Conservation (phyloP, 192 early-diverging fungal genomes). For the Thamnidium elegans region DNA sequence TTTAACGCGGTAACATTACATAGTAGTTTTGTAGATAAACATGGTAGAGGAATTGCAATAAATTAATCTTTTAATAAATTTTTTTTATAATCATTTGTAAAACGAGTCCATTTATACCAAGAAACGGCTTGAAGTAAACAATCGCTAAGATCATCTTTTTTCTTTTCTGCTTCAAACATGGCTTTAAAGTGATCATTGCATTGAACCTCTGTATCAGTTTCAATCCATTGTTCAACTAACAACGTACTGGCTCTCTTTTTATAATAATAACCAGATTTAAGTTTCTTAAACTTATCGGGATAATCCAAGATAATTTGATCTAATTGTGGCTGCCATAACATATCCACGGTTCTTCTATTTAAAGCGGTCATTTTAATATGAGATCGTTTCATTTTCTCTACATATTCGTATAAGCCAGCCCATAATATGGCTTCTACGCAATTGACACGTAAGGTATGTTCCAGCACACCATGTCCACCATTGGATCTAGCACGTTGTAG, state of each 20-base stretch:
- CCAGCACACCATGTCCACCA: conserved; percentile 36
- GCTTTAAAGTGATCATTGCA: conserved; percentile 19
- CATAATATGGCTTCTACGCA: conserved; percentile 46
- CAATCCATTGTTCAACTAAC: conserved; percentile 33
- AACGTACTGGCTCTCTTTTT: conserved; percentile 31
- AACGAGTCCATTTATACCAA: conserved; percentile 44
- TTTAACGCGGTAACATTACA: conserved; percentile 26
- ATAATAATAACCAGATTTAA: background rate
- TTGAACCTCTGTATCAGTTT: background rate
- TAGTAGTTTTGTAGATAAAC: conserved; percentile 26
- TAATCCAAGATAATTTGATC: background rate
- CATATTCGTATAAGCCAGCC: conserved; percentile 20
- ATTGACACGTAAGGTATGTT: conserved; percentile 39
- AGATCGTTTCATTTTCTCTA: background rate
- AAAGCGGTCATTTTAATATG: conserved; percentile 15
- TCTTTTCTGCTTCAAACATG: conserved; percentile 36
- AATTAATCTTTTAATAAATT: conserved; percentile 6
- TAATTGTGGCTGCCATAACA: conserved; percentile 4
- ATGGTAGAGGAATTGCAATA: conserved; percentile 10
- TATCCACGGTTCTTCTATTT: conserved; percentile 15
- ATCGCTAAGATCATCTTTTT: conserved; percentile 51
- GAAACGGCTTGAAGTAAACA: conserved; percentile 46
- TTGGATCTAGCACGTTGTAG: conserved; percentile 40
- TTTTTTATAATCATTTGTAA: conserved; percentile 18
- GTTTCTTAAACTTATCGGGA: background rate